Base-by-base conservation (phyloP, 83 land plant genomes). In the Diphasiastrum complanatum region DNA sequence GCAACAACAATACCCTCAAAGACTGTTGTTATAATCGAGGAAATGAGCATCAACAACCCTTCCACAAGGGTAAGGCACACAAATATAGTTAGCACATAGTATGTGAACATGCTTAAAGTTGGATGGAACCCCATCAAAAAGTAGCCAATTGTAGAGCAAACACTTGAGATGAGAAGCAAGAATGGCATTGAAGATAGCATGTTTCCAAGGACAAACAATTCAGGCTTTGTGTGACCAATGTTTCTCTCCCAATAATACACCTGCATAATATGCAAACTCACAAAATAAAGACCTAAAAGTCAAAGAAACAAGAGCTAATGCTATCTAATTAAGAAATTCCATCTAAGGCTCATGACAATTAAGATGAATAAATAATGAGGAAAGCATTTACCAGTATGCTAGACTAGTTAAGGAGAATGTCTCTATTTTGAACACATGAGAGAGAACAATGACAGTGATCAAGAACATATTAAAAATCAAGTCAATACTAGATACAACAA, bases 161-260 rank as follows among this genome's bases (percentile, higher is more conserved):
- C 38, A 3, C 22, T 19, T 2, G 67, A 24, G 19, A 64, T 14
- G 22, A 64, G 29, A 3, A 64, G 35, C 12, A 64, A n/a, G 27
- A 47, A 64, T 31, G 67, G 67, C 8, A 48, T 4, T 3, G 67
- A 64, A 5, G 67, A 53, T 6, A 64, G 5, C 23, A 35, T n/a
- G 67, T 33, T 64, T 49, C 31, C 67, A 5, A 64, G 4, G 12
- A 64, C 67, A 33, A 64, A 64, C 35, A 19, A 20, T 2, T 14
- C 6, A 3, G 64, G 40, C 2, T 18, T 33, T 3, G 35, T 50
- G 35, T 51, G 67, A n/a, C 33, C 34, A 22, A 32, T 49, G 2
- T 29, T 23, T 25, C 34, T 64, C 61, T 64, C 67, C 19, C 61
- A n/a, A n/a, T n/a, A n/a, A n/a, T n/a, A n/a, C n/a, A n/a, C n/a